Percentiles rank a stretch among this genome's conserved stretches.
phyloP scores from a whole-genome alignment of 352 stramenopile genomes.

The Aphanomyces cochlioides region DNA sequence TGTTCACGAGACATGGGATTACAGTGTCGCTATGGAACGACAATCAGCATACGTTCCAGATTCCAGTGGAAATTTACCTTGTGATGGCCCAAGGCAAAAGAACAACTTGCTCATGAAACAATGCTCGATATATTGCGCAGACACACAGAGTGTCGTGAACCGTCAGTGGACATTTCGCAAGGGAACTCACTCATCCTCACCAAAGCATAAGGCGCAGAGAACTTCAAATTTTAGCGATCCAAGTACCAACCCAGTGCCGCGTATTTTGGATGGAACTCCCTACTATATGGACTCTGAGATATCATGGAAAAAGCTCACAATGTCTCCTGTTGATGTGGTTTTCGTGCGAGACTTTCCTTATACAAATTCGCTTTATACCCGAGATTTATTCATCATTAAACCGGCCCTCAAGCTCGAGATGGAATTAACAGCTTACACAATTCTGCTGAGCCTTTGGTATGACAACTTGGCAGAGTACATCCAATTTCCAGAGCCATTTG shows the following conservation, averaged over 20 bases:
- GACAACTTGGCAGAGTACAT: conserved; percentile 29
- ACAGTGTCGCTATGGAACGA: not conserved
- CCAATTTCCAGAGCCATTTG: conserved; percentile 20
- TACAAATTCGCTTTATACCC: not conserved
- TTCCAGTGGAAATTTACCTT: not conserved
- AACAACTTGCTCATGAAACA: conserved; percentile 11
- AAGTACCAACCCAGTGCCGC: too few species aligned
- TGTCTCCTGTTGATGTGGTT: not conserved
- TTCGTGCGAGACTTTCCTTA: conserved; percentile 15
- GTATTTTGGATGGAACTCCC: too few species aligned
- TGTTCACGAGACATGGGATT: conserved; percentile 14
- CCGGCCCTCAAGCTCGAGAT: conserved; percentile 6
- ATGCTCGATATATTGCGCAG: conserved; percentile 13
- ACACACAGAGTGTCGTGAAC: conserved; percentile 12
- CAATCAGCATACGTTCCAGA: not conserved
- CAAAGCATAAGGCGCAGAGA: too few species aligned
- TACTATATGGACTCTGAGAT: not conserved
- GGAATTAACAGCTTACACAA: conserved; percentile 15
- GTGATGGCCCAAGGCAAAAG: not conserved
- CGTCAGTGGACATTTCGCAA: conserved; percentile 21
- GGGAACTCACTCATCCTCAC: conserved; percentile 7
- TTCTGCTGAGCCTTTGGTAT: conserved; percentile 25
- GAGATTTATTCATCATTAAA: conserved; percentile 21
- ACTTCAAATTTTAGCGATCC: too few species aligned
- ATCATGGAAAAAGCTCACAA: not conserved